Evolutionary conservation across 1,139 yeast genomes (phyloP), one percentile per base, ranked within the genome.

Genomic region (Hemisphaericaspora xylofermentans): DNA sequence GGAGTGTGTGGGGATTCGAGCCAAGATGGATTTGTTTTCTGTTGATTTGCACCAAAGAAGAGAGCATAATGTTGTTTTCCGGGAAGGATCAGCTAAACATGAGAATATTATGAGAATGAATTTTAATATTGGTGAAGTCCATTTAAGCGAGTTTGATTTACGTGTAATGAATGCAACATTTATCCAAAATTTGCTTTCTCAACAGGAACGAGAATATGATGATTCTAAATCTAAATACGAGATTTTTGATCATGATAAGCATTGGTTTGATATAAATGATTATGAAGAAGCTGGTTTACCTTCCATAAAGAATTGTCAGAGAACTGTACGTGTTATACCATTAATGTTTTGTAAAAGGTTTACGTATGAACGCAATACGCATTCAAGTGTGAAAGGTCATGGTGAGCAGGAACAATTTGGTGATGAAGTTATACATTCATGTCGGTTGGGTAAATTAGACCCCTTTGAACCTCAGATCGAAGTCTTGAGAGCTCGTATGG

Each of bases 21-120:
- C 71, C 3, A 70, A 63, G 47, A 64, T 71, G 52, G 66, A 66
- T 32, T 59, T 57, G 10, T 71, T 72, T 46, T 51, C 61, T 27
- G 73, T 72, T 9, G 77, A 71, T 48, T 55, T 72, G 22, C 76
- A 70, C 45, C 76, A 85, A 50, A 52, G 74, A 27, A 71, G 68
- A 41, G 76, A 72, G 45, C 64, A 69, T 12, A 51, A 63, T 17
- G 54, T 64, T 7, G 54, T 60, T 21, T 53, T 61, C 7, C 63
- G 66, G 39, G 71, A 68, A 35, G 68, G 58, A 7, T 47, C 63
- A 17, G 53, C 66, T 0, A 52, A 58, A 24, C 60, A 60, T 35
- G 58, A 60, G 38, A 60, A 61, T 38, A 58, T 66, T 4, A 60
- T 62, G 62, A 72, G 71, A 49, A 73, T 73, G 78, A 63, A 60